Percentiles rank a stretch among this genome's conserved stretches.
These are phyloP conservation scores for Blastobotrys terrestris DNA, from an alignment of 805 yeast species.

Conservation along the genomic window DNA sequence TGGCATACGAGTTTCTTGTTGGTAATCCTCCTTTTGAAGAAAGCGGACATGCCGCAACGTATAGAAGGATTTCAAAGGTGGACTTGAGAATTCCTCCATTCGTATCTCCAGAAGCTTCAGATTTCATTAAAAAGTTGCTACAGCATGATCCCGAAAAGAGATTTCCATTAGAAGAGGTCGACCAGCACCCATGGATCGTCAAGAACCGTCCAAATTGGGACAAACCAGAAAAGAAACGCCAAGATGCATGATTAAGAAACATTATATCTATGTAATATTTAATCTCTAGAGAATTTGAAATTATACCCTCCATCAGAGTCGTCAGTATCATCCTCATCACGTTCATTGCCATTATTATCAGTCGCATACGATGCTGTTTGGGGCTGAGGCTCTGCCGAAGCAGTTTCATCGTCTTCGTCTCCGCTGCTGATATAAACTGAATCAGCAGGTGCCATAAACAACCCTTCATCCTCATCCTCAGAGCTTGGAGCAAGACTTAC, in stretches of 20 bases:
- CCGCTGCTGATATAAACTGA: neutral
- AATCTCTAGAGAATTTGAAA: slow-evolving; percentile 2
- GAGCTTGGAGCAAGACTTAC: neutral
- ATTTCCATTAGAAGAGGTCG: slow-evolving; percentile 52
- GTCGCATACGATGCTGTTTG: neutral
- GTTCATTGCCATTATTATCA: neutral
- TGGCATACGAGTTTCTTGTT: slow-evolving; percentile 77
- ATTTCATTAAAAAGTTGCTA: slow-evolving; percentile 57
- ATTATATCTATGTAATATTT: neutral
- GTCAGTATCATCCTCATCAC: neutral
- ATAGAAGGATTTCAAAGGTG: slow-evolving; percentile 69
- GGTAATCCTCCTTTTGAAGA: slow-evolving; percentile 95
- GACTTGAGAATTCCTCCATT: slow-evolving; percentile 68
- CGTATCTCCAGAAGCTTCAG: slow-evolving; percentile 69
- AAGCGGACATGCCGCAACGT: slow-evolving; percentile 64
- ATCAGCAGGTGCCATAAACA: neutral
- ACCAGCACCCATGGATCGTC: slow-evolving; percentile 77
- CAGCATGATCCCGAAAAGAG: slow-evolving; percentile 66
- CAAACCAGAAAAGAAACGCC: slow-evolving; percentile 3
- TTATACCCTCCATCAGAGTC: slow-evolving; percentile 1
- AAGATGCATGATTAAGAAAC: slow-evolving; percentile 7
- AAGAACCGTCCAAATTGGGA: slow-evolving; percentile 60
- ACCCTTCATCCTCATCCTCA: neutral
- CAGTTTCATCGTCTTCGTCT: too few relatives aligned
- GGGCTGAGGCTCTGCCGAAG: too few relatives aligned